A percentile compares a stretch with the other conserved stretches of the same genome.
These are phyloP conservation scores for Corrigiola litoralis DNA, from an alignment of 179 eudicot genomes.

Conservation along the genomic window DNA sequence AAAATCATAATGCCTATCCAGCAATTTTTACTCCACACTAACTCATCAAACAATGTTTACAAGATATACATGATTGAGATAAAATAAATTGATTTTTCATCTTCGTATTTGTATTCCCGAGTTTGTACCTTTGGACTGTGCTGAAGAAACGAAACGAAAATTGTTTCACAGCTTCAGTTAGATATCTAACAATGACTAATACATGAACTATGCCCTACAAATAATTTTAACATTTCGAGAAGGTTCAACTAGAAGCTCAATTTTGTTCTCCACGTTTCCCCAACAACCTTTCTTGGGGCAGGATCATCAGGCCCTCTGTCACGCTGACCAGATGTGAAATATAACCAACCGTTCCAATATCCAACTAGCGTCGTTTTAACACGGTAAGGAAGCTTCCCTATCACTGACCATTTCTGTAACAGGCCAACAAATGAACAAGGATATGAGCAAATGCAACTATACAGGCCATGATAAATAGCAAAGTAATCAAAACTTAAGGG, in stretches of 20 bases:
- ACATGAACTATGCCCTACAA: slow-evolving; percentile 13
- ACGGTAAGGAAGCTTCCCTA: slow-evolving; percentile 89
- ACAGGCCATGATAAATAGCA: background rate
- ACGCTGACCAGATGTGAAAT: slow-evolving; percentile 93
- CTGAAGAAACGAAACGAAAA: background rate
- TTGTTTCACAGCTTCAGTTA: background rate
- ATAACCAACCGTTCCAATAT: slow-evolving; percentile 80
- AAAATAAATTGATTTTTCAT: slow-evolving; percentile 11
- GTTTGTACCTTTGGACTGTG: background rate
- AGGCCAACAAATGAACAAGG: background rate
- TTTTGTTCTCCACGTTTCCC: slow-evolving; percentile 93
- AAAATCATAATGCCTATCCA: background rate
- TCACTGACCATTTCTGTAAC: slow-evolving; percentile 78
- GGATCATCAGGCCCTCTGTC: slow-evolving; percentile 95
- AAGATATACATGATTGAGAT: slow-evolving; percentile 7
- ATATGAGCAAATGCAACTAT: background rate
- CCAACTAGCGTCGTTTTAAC: slow-evolving; percentile 93
- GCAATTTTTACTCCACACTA: too few relatives aligned
- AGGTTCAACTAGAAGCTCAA: slow-evolving; percentile 40
- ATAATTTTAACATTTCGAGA: background rate
- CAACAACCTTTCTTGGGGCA: slow-evolving; percentile 78
- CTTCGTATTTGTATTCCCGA: background rate
- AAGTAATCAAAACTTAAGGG: background rate
- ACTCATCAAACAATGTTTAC: too few relatives aligned
- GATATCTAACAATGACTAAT: slow-evolving; percentile 9